Evolutionary conservation across 352 stramenopile genomes (phyloP).

Genomic region (Nothophytophthora sp.): DNA sequence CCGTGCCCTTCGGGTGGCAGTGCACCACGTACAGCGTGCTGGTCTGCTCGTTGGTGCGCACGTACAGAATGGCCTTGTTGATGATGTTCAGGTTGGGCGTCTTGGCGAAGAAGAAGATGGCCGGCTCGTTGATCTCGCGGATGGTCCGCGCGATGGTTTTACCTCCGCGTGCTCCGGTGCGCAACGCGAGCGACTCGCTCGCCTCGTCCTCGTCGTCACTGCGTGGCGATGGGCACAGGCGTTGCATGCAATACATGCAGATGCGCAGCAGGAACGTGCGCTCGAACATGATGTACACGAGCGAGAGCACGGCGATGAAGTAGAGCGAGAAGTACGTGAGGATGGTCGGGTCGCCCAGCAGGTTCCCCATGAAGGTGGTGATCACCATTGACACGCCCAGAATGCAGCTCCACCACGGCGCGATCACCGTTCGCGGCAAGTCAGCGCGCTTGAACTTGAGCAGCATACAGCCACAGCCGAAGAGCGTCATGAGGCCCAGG

Average conservation of each 20-base stretch:
- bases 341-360: constrained; percentile 84
- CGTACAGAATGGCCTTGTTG: constrained; percentile 97
- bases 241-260: constrained; percentile 76
- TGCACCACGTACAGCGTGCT: constrained; percentile 92
- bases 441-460: constrained; percentile 95
- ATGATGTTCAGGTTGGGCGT: constrained; percentile 91
- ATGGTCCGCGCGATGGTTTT: constrained; percentile 88
- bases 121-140: constrained; percentile 87
- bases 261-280: constrained; percentile 86
- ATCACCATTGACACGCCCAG: constrained; percentile 83
- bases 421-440: constrained; percentile 85
- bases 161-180: constrained; percentile 77
- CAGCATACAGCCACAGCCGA: constrained; percentile 92
- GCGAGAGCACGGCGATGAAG: constrained; percentile 75
- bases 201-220: constrained; percentile 23
- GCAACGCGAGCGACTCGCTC: constrained; percentile 49
- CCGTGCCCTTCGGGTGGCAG: constrained; percentile 68
- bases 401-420: constrained; percentile 88
- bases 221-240: constrained; percentile 71
- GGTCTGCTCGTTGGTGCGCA: constrained; percentile 94
- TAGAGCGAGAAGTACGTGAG: constrained; percentile 91
- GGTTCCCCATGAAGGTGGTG: constrained; percentile 83
- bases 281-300: constrained; percentile 91
- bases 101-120: constrained; percentile 95
- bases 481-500: constrained; percentile 94